Evolutionary conservation across 106 monocot species (phyloP).

Genomic region (Acorus calamus): DNA sequence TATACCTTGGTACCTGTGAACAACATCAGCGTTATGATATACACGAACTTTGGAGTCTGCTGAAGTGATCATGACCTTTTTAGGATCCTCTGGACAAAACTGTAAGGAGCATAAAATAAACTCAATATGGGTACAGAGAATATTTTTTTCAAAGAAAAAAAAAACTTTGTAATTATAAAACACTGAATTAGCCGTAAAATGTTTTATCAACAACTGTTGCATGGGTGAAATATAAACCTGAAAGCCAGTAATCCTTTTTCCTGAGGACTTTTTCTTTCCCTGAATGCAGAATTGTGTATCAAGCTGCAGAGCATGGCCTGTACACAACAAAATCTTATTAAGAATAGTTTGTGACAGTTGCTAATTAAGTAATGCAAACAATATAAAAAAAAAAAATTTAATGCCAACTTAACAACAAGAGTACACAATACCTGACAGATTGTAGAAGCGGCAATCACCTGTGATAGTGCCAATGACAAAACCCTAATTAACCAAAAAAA

Average conservation of each 20-base stretch:
- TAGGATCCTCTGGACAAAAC: constrained; percentile 44
- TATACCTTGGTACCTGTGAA: constrained; percentile 67
- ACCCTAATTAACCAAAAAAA: constrained; percentile 32
- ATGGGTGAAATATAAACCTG: constrained; percentile 33
- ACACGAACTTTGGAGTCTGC: constrained; percentile 62
- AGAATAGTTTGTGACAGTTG: not conserved
- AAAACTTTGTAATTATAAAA: too few species aligned
- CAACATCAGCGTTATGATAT: constrained; percentile 34
- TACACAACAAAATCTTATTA: not conserved
- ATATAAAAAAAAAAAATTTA: not conserved
- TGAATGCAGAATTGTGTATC: constrained; percentile 35
- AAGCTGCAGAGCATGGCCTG: constrained; percentile 37
- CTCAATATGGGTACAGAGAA: too few species aligned
- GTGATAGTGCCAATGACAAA: constrained; percentile 65
- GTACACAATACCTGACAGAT: constrained; percentile 39
- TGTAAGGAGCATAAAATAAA: constrained; percentile 16
- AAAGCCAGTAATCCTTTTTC: constrained; percentile 52
- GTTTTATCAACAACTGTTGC: too few species aligned
- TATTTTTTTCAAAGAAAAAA: not conserved
- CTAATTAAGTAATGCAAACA: not conserved
- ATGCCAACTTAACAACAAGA: not conserved
- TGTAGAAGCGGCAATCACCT: constrained; percentile 63
- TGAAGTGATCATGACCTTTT: constrained; percentile 57
- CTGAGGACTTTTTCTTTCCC: constrained; percentile 48
- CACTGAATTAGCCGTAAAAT: too few species aligned